Base-by-base conservation (phyloP, 768 basidiomycete species). In the Phanerodontia chrysosporium region DNA sequence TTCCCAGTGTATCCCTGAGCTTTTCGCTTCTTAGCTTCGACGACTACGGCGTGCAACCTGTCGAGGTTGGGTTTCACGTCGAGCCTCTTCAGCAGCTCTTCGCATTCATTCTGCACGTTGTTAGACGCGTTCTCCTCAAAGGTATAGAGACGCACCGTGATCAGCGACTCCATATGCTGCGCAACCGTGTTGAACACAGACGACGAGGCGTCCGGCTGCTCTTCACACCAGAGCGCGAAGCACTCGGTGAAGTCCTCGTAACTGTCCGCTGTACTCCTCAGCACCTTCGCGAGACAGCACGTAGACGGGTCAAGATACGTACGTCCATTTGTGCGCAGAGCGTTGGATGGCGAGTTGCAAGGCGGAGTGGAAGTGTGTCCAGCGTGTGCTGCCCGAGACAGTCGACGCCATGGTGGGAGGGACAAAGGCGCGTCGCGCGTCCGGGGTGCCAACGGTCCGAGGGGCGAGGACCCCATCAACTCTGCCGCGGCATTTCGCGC, bases 11-110 rank as follows among this genome's bases (percentile, higher is more conserved):
- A 66, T 3, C 70, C 78, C 7, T 78, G 77, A 48, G 76, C 75
- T 35, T 77, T 78, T 54, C 85, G 83, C 24, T 80, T 66, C 68
- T 85, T 62, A 0, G 89, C 90, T 30, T 89, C 89, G 12, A 77
- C 82, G 1, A 92, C 83, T 14, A 89, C 80, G 12, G 77, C 76
- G 60, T 92, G 89, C 13, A 92, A 76, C 3, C 77, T 77, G 68
- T 92, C 89, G 30, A 92, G 80, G 62, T 83, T 86, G 46, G 86
- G 83, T 62, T 83, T 82, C 1, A 88, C 83, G 52, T 82, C 77
- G 65, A 87, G 86, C 56, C 86, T 80, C 28, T 77, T 81, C 69
- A 90, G 86, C n/a, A 92, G 62, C 36, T 83, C 80, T 53, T 90
- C 86, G 42, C 87, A 78, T 60, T 85, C 82, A 36, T 81, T 80